Evolutionary conservation across 345 rosid genomes (phyloP), one percentile per base, ranked within the genome.

Genomic region (Murraya koenigii): DNA sequence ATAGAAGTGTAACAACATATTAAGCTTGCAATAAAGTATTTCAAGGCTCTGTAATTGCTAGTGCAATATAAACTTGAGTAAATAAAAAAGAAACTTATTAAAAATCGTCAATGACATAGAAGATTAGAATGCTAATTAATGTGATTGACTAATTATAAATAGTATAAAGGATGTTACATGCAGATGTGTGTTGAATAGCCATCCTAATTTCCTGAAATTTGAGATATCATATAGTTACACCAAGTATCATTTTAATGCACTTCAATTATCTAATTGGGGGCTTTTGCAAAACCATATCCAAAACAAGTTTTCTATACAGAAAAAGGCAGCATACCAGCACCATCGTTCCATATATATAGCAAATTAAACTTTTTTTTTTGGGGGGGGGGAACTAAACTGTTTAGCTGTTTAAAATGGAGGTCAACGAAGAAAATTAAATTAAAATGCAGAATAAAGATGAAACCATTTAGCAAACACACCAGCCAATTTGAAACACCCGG

Each of bases 401-500:
- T 17, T 20, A 26, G 36, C 23, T 22, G 55, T 54, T 52, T 75
- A 23, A 39, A 49, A 30, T 19, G 36, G 58, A 54, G 19, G n/a
- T 56, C 28, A 30, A 2, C n/a, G 38, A 56, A n/a, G 69, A 22
- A 70, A 44, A 47, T 66, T 26, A 47, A 44, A 65, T 59, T 44
- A 47, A 19, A 60, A 49, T 28, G 14, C 74, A 41, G 33, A 36
- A 54, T 6, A 56, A 44, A 62, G 35, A 13, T 15, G 72, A 25
- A 28, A 72, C 41, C 15, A 30, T 36, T 36, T 63, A 61, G 76
- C 74, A 86, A 77, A 85, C 86, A n/a, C 71, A 94, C 99, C 93
- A 95, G 92, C 97, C 97, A 95, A 78, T 98, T 90, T 72, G 99
- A 93, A 80, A 95, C 98, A 8, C 97, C 99, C 14, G 99, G 99